These are phyloP conservation scores for Strobilomyces dryophilus DNA, from an alignment of 768 basidiomycete species.

Conservation along the genomic window DNA sequence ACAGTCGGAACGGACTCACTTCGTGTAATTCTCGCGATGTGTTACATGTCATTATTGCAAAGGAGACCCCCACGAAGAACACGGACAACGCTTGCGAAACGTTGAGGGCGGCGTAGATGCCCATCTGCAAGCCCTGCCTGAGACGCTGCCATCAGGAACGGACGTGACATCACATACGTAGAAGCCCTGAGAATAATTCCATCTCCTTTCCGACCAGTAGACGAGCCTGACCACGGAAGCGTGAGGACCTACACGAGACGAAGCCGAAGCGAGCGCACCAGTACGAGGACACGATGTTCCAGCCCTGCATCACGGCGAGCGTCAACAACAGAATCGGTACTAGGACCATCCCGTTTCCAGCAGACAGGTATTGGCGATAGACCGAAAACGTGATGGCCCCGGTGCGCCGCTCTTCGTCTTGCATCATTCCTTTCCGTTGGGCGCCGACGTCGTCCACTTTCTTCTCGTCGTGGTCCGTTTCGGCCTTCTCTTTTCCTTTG, in stretches of 20 bases:
- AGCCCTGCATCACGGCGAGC: conserved; percentile 62
- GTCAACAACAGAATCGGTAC: conserved; percentile 63
- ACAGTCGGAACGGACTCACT: conserved; percentile 30
- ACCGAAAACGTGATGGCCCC: conserved; percentile 45
- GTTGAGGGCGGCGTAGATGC: conserved; percentile 72
- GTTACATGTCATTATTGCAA: conserved; percentile 69
- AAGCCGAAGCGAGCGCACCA: conserved; percentile 43
- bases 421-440: conserved; percentile 64
- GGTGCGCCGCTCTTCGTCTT: conserved; percentile 76
- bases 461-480: conserved; percentile 32
- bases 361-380: conserved; percentile 53
- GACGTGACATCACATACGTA: conserved; percentile 50
- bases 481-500: conserved; percentile 25
- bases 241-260: neutral
- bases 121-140: conserved; percentile 52
- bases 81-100: conserved; percentile 61
- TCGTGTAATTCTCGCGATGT: conserved; percentile 68
- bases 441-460: conserved; percentile 19
- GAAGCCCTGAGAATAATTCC: conserved; percentile 56
- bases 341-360: conserved; percentile 64
- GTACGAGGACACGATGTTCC: conserved; percentile 68
- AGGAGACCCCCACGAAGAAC: conserved; percentile 63
- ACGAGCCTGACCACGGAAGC: conserved; percentile 52
- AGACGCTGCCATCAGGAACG: conserved; percentile 27
- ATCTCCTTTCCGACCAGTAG: conserved; percentile 61